Evolutionary conservation across 148 eudicot species (phyloP).

Genomic region (Euryodendron excelsum): DNA sequence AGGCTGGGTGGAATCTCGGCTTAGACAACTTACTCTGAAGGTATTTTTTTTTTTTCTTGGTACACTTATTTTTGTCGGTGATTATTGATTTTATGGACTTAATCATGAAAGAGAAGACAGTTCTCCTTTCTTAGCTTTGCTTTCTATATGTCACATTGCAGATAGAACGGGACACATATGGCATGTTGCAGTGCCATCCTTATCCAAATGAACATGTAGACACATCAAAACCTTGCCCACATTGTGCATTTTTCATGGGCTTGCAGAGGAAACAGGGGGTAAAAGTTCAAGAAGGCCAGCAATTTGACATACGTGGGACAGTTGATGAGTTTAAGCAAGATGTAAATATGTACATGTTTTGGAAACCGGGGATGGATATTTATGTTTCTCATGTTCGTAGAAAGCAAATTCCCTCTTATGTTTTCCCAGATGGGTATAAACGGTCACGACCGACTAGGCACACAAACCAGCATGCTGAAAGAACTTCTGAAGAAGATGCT

Average conservation of each 20-base stretch:
- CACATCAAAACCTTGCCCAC: slow-evolving; percentile 33
- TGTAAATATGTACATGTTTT: slow-evolving; percentile 34
- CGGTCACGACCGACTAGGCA: slow-evolving; percentile 40
- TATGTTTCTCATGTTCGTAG: slow-evolving; percentile 44
- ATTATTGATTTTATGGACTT: neutral
- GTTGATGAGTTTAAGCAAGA: slow-evolving; percentile 50
- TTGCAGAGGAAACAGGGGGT: slow-evolving; percentile 44
- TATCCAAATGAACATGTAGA: slow-evolving; percentile 41
- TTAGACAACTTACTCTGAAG: slow-evolving; percentile 50
- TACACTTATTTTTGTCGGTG: neutral
- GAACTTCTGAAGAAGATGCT: slow-evolving; percentile 30
- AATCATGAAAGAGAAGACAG: neutral
- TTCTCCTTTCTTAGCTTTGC: neutral
- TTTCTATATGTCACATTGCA: slow-evolving; percentile 17
- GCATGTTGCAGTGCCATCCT: slow-evolving; percentile 57
- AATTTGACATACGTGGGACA: slow-evolving; percentile 48
- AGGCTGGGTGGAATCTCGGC: slow-evolving; percentile 63
- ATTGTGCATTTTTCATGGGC: slow-evolving; percentile 55
- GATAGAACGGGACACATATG: slow-evolving; percentile 57
- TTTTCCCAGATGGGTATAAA: slow-evolving; percentile 39
- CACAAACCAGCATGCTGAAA: slow-evolving; percentile 36
- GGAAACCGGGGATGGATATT: slow-evolving; percentile 57
- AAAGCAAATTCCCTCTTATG: slow-evolving; percentile 46
- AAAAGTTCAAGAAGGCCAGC: slow-evolving; percentile 46
- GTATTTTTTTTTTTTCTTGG: slow-evolving; percentile 12